phyloP scores from a whole-genome alignment of 2,329 filamentous ascomycete genomes.

The Cadophora luteo-olivacea region DNA sequence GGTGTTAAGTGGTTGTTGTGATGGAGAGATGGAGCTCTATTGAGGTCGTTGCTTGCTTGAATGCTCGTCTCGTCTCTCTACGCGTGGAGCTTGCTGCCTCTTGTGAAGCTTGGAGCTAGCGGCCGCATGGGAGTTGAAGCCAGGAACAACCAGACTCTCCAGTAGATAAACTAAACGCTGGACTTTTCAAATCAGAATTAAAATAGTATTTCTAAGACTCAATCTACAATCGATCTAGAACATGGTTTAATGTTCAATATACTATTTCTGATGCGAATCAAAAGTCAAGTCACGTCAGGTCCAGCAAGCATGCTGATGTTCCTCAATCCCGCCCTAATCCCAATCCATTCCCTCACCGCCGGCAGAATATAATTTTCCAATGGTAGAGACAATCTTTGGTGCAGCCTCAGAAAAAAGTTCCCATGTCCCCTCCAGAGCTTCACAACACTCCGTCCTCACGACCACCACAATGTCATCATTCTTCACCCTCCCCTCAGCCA shows the following conservation, averaged over 20 bases:
- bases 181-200: neutral
- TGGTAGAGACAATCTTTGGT: neutral
- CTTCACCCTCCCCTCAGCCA: conserved; percentile 86
- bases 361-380: conserved; percentile 31
- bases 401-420: conserved; percentile 21
- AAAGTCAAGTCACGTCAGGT: neutral
- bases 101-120: conserved; percentile 16
- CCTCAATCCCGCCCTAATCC: neutral
- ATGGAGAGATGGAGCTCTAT: conserved; percentile 14
- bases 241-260: neutral
- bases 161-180: no score
- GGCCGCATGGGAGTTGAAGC: neutral
- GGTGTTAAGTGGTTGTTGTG: conserved; percentile 19
- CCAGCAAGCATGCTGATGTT: neutral
- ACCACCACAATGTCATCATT: conserved; percentile 81
- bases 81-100: conserved; percentile 45
- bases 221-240: neutral
- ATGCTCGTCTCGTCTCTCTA: conserved; percentile 35
- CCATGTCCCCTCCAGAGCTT: conserved; percentile 3
- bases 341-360: conserved; percentile 21
- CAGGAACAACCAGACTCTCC: neutral
- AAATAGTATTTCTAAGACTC: neutral
- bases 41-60: conserved; percentile 31
- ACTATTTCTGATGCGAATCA: neutral
- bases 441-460: neutral